Conservation (phyloP, 2,329 filamentous ascomycete species). For the Nothophaeocryptopus gaeumannii region DNA sequence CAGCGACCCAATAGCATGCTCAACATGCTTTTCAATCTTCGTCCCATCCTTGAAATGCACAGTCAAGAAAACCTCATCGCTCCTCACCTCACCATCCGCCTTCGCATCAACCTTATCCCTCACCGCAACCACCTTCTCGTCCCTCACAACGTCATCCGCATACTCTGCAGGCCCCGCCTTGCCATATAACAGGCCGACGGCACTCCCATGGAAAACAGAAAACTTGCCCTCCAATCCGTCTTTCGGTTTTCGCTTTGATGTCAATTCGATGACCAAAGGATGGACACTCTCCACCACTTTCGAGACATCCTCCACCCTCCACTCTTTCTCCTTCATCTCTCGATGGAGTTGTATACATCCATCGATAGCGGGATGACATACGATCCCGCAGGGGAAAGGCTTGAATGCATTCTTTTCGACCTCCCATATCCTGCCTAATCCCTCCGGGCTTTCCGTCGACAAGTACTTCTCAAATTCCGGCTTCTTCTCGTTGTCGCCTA, state of each 20-base stretch:
- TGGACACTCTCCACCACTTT: conserved; percentile 48
- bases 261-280: conserved; percentile 53
- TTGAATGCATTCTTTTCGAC: conserved; percentile 56
- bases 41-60: conserved; percentile 40
- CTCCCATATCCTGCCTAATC: conserved; percentile 47
- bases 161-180: conserved; percentile 54
- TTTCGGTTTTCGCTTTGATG: conserved; percentile 49
- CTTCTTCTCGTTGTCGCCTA: conserved; percentile 33
- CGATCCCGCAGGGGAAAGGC: conserved; percentile 57
- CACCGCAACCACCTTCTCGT: conserved; percentile 41
- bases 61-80: conserved; percentile 44
- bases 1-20: conserved; percentile 52
- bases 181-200: conserved; percentile 51
- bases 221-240: conserved; percentile 55
- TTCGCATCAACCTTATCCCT: conserved; percentile 48
- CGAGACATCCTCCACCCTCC: conserved; percentile 37
- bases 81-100: conserved; percentile 39
- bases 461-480: conserved; percentile 40
- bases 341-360: conserved; percentile 48
- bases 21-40: conserved; percentile 45
- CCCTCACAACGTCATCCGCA: conserved; percentile 47
- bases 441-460: conserved; percentile 31
- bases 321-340: conserved; percentile 35
- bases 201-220: conserved; percentile 55
- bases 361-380: conserved; percentile 57